Base-by-base conservation (phyloP, 1,284 basidiomycete species). In the Naganishia cerealis region DNA sequence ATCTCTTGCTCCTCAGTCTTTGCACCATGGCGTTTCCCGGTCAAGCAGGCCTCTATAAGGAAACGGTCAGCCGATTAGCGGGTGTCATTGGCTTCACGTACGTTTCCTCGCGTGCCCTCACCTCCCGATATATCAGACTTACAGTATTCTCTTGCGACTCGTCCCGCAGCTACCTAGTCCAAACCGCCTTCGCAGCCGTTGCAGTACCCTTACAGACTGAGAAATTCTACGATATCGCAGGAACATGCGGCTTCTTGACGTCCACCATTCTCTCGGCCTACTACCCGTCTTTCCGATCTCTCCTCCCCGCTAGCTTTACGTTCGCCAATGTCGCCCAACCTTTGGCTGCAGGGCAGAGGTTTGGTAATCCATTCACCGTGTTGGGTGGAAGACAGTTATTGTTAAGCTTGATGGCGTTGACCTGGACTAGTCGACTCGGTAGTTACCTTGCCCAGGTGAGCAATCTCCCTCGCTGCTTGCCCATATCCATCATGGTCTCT, bases 371-470 rank as follows among this genome's bases (percentile, higher is more conserved):
- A 1, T 67, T 87, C 7, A 80, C 81, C 7, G 80, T 81, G 18
- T 86, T 90, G 71, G 84, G 86, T 16, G 85, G 86, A 0, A 79
- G 88, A 16, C 88, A 89, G 75, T 72, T 87, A n/a, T 75, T 89
- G 40, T 73, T 88, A 67, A 85, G 79, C 66, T 84, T 82, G 8
- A 84, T 85, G 53, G 80, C 84, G 29, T 80, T 83, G 6, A 74
- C 89, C 10, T 91, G 89, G 89, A 84, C 84, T 13, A 76, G 82
- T 0, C 79, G 89, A 29, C 82, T 91, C 1, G 89, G 88, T 39
- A 81, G 77, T 36, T 90, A 88, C 77, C 80, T 90, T 46, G 83
- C 84, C 52, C 77, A 80, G 72, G 88, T 87, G 73, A 72, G 83
- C 78, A 18, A 9, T 16, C 3, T 24, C 24, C 16, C 43, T 46